Conservation (phyloP, 176 grass and related monocot genomes). For the Secale cereale region DNA sequence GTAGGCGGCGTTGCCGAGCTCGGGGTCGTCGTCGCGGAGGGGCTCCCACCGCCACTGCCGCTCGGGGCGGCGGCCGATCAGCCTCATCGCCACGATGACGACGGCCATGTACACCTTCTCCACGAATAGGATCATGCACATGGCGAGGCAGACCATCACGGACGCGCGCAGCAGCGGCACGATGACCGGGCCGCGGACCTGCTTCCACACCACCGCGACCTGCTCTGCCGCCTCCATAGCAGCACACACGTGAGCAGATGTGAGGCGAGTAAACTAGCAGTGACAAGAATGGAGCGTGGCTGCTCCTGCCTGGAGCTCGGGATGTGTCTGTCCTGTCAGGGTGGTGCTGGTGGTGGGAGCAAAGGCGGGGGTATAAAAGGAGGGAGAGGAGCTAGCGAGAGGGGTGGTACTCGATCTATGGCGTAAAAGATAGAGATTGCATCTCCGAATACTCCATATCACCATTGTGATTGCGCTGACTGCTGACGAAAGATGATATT, state of each 20-base stretch:
- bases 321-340: neutral
- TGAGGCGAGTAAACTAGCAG: neutral
- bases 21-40: constrained; percentile 46
- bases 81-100: constrained; percentile 40
- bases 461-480: neutral
- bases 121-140: constrained; percentile 69
- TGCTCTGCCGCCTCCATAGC: constrained; percentile 31
- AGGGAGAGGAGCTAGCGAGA: neutral
- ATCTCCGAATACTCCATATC: neutral
- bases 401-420: neutral
- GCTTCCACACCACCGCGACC: constrained; percentile 51
- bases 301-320: neutral
- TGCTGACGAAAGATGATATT: neutral
- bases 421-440: neutral
- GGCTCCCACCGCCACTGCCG: constrained; percentile 61
- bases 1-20: constrained; percentile 52
- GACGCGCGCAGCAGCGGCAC: constrained; percentile 58
- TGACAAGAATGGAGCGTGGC: neutral
- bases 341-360: no score
- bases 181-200: constrained; percentile 50
- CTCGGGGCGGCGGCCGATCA: constrained; percentile 42
- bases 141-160: constrained; percentile 58
- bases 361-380: neutral
- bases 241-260: neutral
- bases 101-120: constrained; percentile 84